Conservation (phyloP, 805 yeast species). For the Yamadazyma laniorum region DNA sequence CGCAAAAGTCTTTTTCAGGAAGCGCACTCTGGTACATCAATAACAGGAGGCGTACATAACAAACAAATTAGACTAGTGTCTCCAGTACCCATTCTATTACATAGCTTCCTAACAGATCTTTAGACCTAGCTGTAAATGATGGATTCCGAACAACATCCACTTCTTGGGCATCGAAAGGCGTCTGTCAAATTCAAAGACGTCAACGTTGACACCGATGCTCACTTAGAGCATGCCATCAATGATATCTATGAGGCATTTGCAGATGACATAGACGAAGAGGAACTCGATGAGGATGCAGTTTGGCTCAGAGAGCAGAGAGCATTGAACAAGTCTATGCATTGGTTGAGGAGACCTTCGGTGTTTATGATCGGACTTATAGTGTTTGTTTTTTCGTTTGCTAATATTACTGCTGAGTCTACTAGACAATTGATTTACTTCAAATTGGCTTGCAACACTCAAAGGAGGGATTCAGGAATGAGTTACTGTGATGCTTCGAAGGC, state of each 20-base stretch:
- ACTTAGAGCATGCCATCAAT: conserved; percentile 29
- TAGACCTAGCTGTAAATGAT: no score
- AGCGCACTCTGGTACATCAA: no score
- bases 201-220: conserved; percentile 8
- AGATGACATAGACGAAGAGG: conserved; percentile 28
- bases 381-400: conserved; percentile 44
- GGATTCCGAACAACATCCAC: not conserved
- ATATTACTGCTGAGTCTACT: conserved; percentile 37
- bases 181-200: conserved; percentile 10
- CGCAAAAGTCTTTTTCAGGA: no score
- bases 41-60: no score
- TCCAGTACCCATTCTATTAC: no score
- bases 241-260: conserved; percentile 43
- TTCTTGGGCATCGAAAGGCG: not conserved
- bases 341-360: conserved; percentile 60
- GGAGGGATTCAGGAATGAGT: conserved; percentile 10
- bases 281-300: conserved; percentile 40
- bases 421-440: conserved; percentile 36
- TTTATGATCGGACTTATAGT: conserved; percentile 44
- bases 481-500: conserved; percentile 32
- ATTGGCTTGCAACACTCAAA: conserved; percentile 27
- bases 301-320: conserved; percentile 51
- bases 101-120: no score
- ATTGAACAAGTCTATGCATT: conserved; percentile 42
- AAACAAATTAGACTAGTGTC: no score